Evolutionary conservation across 495 filamentous ascomycete genomes (phyloP), one percentile per base, ranked within the genome.

Genomic region (Saxophila tyrrhenica): DNA sequence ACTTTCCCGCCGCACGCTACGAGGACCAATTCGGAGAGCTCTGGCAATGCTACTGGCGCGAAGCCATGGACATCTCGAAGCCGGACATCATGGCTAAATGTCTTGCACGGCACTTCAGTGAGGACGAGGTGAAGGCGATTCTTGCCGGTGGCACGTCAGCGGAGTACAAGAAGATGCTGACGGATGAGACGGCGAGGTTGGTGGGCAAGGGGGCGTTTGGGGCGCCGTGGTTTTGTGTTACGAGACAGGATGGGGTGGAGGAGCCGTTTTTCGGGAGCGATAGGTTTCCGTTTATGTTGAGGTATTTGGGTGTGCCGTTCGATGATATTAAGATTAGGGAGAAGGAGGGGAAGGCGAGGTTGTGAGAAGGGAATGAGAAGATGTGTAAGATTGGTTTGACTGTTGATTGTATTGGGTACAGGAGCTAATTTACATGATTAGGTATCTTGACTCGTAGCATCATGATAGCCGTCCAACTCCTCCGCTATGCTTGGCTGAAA

Each of bases 231-330:
- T 72, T 86, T 54, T 84, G 79, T 75, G 85, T 81, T n/a, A 70
- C 65, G n/a, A 78, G 86, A 61, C 60, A 50, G 15, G 67, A 72
- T 10, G 81, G 82, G 3, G 63, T 70, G 49, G 72, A 70, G 50
- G 81, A 85, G 69, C 81, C 83, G 2, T 88, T 87, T 65, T 89
- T 89, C 66, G 85, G 85, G 1, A 87, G 83, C 67, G 85, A 88
- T 69, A 63, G 63, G 43, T 65, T 63, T 49, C 60, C 62, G 50
- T 61, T 51, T 59, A 65, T 65, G 54, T 64, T 52, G 48, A 49
- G 61, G 21, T 69, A 67, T 53, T 57, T 71, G 61, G 72, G 62
- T 22, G 50, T 67, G 56, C 61, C 61, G 20, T 66, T 56, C 50
- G 62, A 45, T 35, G 58, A 64, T 50, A 15, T 65, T 32, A 55